phyloP scores from a whole-genome alignment of 805 yeast genomes.

The Saccharomyces eubayanus region DNA sequence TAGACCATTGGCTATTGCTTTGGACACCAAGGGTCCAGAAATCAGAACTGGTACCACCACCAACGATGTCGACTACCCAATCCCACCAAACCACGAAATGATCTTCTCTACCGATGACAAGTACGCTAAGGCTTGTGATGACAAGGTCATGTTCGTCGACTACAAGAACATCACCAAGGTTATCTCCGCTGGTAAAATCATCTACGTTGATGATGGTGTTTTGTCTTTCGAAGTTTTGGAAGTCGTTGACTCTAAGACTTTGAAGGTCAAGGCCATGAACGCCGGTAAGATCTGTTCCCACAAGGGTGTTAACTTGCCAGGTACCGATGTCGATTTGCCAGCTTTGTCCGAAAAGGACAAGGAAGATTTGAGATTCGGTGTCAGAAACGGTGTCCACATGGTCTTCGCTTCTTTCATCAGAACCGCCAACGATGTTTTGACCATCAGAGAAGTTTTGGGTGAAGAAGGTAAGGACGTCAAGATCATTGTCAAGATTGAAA shows the following conservation, averaged over 20 bases:
- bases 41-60: constrained; percentile 96
- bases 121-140: constrained; percentile 65
- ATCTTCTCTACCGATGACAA: constrained; percentile 83
- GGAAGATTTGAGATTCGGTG: constrained; percentile 88
- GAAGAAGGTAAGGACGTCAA: constrained; percentile 95
- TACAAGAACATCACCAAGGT: constrained; percentile 96
- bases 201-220: constrained; percentile 97
- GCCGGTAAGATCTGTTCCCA: constrained; percentile 94
- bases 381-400: constrained; percentile 96
- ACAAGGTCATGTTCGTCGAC: constrained; percentile 79
- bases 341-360: constrained; percentile 96
- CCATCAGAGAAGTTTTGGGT: constrained; percentile 90
- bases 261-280: constrained; percentile 83
- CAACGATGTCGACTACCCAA: constrained; percentile 73
- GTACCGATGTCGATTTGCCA: constrained; percentile 97
- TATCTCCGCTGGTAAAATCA: constrained; percentile 76
- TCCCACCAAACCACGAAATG: constrained; percentile 82
- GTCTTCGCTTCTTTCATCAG: constrained; percentile 97
- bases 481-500: constrained; percentile 95
- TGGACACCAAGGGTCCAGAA: constrained; percentile 99
- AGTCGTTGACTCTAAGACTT: constrained; percentile 67
- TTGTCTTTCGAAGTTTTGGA: constrained; percentile 87
- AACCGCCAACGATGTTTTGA: constrained; percentile 79
- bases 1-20: constrained; percentile 96
- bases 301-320: constrained; percentile 99